Conservation (phyloP, 176 grass and related monocot genomes). For the Raddia distichophylla region DNA sequence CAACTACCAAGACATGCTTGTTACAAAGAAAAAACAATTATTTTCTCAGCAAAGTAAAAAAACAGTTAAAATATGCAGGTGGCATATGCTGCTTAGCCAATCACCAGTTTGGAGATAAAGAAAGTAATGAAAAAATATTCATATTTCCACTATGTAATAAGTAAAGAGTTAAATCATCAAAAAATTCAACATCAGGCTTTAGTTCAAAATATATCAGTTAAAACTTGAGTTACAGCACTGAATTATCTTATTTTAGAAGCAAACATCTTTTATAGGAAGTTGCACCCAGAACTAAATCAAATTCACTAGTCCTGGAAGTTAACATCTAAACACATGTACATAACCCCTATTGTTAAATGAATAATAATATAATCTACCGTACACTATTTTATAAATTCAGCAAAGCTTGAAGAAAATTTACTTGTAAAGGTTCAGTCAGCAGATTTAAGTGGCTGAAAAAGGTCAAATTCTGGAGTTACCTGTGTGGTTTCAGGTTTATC, state of each 20-base stretch:
- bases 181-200: background rate
- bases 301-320: conserved; percentile 2
- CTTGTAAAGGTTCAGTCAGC: conserved; percentile 1
- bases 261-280: conserved; percentile 16
- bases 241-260: background rate
- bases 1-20: conserved; percentile 16
- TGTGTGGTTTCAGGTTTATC: background rate
- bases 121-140: conserved; percentile 3
- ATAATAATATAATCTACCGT: conserved; percentile 13
- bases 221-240: background rate
- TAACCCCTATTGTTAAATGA: background rate
- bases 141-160: background rate
- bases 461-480: background rate
- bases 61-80: conserved; percentile 17
- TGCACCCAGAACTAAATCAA: conserved; percentile 26
- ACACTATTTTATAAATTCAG: conserved; percentile 6
- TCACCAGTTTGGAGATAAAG: conserved; percentile 4
- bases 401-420: conserved; percentile 35
- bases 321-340: background rate
- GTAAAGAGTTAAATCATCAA: conserved; percentile 17
- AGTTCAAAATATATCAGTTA: conserved; percentile 4
- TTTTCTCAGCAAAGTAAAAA: background rate
- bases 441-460: conserved; percentile 4
- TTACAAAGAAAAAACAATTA: background rate
- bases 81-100: conserved; percentile 24